Evolutionary conservation across 2,329 filamentous ascomycete genomes (phyloP).

Genomic region (Colletotrichum ledebouriae): DNA sequence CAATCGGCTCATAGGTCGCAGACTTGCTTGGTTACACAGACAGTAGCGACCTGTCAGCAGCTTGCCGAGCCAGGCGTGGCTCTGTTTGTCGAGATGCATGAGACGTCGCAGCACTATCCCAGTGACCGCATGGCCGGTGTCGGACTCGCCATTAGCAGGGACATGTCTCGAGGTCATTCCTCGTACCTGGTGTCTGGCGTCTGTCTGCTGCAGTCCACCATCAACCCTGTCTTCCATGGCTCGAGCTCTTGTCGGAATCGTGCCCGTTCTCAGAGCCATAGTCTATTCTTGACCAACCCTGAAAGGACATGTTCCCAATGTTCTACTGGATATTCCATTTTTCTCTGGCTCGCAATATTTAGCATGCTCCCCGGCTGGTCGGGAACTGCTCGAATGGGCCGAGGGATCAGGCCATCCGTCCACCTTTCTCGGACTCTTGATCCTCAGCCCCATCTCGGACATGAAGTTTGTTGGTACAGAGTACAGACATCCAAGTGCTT

Average conservation of each 20-base stretch:
- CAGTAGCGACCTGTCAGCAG: slow-evolving; percentile 25
- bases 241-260: not conserved
- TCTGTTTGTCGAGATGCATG: slow-evolving; percentile 26
- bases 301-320: slow-evolving; percentile 6
- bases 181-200: not conserved
- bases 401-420: slow-evolving; percentile 2
- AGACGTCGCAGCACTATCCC: slow-evolving; percentile 2
- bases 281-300: not conserved
- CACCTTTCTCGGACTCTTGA: slow-evolving; percentile 5
- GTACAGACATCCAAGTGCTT: slow-evolving; percentile 7
- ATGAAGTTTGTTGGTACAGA: slow-evolving; percentile 7
- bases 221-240: not conserved
- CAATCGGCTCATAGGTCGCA: slow-evolving; percentile 23
- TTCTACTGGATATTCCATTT: not conserved
- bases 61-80: slow-evolving; percentile 11
- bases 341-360: not conserved
- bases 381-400: slow-evolving; percentile 7
- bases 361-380: slow-evolving; percentile 3
- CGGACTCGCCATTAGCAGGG: slow-evolving; percentile 4
- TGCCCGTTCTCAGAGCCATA: not conserved
- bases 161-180: not conserved
- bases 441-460: slow-evolving; percentile 11
- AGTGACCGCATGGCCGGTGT: slow-evolving; percentile 1
- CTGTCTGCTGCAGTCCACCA: not conserved
- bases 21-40: slow-evolving; percentile 24